Evolutionary conservation across 345 rosid genomes (phyloP), one percentile per base, ranked within the genome.

Genomic region (Corchorus capsularis): DNA sequence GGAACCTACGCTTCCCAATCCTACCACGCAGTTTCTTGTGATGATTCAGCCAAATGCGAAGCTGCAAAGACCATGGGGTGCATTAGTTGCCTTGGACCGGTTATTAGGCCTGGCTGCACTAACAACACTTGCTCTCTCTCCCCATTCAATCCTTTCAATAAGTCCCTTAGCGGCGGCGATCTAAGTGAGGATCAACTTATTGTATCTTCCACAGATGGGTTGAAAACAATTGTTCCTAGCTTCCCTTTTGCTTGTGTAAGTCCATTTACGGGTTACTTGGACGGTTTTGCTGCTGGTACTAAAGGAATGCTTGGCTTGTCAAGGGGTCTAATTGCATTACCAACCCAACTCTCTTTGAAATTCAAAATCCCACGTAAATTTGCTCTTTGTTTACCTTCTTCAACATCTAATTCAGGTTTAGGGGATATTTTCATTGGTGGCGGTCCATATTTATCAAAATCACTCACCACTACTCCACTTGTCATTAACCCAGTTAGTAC

Each of bases 301-400:
- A 59, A 43, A 8, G 90, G 90, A 0, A 69, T 79, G 9, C 64
- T 80, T 12, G 90, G 90, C 45, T 74, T 87, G 17, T 83, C 73
- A 14, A 69, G 75, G 49, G 56, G 53, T 15, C 70, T n/a, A 68
- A 37, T 74, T 17, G 52, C 85, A 11, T 9, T 81, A 0, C 79
- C 82, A 6, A 37, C 73, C 12, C 67, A 70, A 32, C 71, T 87
- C 19, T 63, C 82, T 7, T 65, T 79, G 11, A 32, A 80, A 6
- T 79, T 78, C 20, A 82, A 79, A 22, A 22, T 86, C 20, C 75
- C 55, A 0, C 59, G 53, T 27, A 80, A 79, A 39, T 87, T 87
- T 20, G 80, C 89, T 62, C 69, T 89, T 8, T 89, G 91, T 46
- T 63, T 87, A 20, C 77, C 83, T 19, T 82, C 90, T 12, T 22